These are phyloP conservation scores for Arabidopsis lyrata DNA, from an alignment of 441 rosid genomes.

Conservation along the genomic window DNA sequence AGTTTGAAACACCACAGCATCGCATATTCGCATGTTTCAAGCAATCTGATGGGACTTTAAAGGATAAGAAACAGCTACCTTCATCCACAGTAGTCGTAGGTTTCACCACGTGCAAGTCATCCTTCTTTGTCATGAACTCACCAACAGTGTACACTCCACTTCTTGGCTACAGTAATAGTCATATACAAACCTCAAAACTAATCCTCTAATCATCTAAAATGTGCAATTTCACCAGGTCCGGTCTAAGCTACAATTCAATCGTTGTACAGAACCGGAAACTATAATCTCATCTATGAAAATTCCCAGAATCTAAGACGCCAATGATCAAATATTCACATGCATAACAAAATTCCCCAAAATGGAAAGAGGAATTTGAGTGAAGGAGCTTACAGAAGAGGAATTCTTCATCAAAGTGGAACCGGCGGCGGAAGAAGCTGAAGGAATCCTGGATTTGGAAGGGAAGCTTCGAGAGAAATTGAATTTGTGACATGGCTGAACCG, in stretches of 20 bases:
- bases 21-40: not conserved
- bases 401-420: conserved; percentile 59
- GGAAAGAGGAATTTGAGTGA: not conserved
- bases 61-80: conserved; percentile 51
- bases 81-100: conserved; percentile 85
- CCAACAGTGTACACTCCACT: conserved; percentile 83
- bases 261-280: not conserved
- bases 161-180: conserved; percentile 58
- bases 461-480: conserved; percentile 39
- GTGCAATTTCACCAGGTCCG: conserved; percentile 9
- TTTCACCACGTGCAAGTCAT: conserved; percentile 76
- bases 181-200: not conserved
- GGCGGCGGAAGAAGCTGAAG: conserved; percentile 47
- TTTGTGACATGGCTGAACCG: conserved; percentile 39
- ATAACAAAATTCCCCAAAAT: not conserved
- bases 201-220: conserved; percentile 5
- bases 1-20: not conserved
- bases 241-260: conserved; percentile 8
- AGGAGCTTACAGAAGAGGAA: conserved; percentile 54
- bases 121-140: conserved; percentile 85
- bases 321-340: conserved; percentile 18
- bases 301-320: not conserved
- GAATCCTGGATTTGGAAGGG: conserved; percentile 40
- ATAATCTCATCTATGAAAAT: not conserved
- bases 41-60: conserved; percentile 3